Base-by-base conservation (phyloP, 768 basidiomycete species). In the Vararia minispora region DNA sequence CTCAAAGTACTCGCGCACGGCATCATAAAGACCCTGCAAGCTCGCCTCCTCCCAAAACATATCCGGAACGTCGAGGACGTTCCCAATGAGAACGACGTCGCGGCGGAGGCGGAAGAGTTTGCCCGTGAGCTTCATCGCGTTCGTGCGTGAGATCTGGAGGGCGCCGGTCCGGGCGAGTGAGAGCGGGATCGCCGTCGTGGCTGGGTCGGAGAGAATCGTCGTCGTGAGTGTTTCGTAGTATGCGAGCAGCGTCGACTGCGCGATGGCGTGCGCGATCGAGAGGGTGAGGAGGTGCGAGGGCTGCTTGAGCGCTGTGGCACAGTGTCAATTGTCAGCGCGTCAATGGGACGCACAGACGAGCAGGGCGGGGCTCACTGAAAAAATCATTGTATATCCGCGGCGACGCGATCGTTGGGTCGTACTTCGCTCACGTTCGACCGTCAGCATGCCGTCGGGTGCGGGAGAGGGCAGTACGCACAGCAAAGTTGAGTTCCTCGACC, bases 371-470 rank as follows among this genome's bases (percentile, higher is more conserved):
- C 82, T 48, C 52, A 91, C 90, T 91, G 62, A 92, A 94, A 61
- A 92, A 87, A 57, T 94, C 91, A 45, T 97, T 94, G 62, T 87
- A 95, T 46, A 97, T 91, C 32, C 91, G 74, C 12, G 91, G 92
- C 50, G 82, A 89, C 1, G 74, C 68, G 8, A 91, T 88, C 38
- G 76, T 60, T 3, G 82, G 72, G 51, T 97, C 91, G 52, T 90
- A 84, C 86, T 86, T 43, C 2, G 6, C 7, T 20, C 26, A 10
- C 30, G 34, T 31, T n/a, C n/a, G n/a, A 3, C 21, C 7, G 33
- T 35, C 17, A 35, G 33, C 33, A 21, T n/a, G n/a, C n/a, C n/a
- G n/a, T n/a, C n/a, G n/a, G n/a, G n/a, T n/a, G n/a, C n/a, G n/a
- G n/a, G n/a, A n/a, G n/a, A 34, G 18, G n/a, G 17, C n/a, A n/a